Evolutionary conservation across 768 basidiomycete genomes (phyloP).

Genomic region (Heimioporus sp.): DNA sequence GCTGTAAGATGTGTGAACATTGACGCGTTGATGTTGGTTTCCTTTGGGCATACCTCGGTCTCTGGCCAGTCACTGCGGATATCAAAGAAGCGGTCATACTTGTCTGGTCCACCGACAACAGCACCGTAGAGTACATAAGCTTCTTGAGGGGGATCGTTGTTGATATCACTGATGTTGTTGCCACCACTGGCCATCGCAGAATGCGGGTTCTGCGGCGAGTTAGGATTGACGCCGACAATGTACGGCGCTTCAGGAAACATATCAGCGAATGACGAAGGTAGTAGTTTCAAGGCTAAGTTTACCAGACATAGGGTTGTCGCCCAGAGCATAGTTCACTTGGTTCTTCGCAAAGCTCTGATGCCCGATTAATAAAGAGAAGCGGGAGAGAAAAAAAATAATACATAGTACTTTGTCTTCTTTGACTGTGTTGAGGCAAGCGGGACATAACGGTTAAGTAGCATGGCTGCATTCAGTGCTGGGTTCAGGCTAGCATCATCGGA

Average conservation of each 20-base stretch:
- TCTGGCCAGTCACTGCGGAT: conserved; percentile 89
- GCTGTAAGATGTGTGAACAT: conserved; percentile 35
- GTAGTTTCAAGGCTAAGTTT: conserved; percentile 14
- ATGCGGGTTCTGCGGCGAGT: conserved; percentile 88
- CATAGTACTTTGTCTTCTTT: conserved; percentile 60
- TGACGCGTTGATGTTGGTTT: not conserved
- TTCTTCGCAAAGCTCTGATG: conserved; percentile 65
- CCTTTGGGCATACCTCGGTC: conserved; percentile 61
- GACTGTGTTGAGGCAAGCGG: conserved; percentile 61
- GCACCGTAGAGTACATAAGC: conserved; percentile 84
- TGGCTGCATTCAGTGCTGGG: conserved; percentile 84
- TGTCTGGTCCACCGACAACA: conserved; percentile 84
- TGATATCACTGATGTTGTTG: conserved; percentile 60
- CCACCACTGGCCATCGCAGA: conserved; percentile 89
- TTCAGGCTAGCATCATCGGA: conserved; percentile 80
- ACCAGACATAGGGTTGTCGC: conserved; percentile 90
- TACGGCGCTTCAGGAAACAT: conserved; percentile 40
- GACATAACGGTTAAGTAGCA: conserved; percentile 77
- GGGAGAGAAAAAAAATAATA: conserved; percentile 29
- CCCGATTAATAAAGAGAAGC: conserved; percentile 6
- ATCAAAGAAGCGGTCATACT: conserved; percentile 74
- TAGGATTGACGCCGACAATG: conserved; percentile 85
- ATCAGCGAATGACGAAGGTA: not conserved
- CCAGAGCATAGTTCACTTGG: conserved; percentile 81
- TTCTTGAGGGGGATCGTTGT: conserved; percentile 69